Conservation (phyloP, 768 basidiomycete species). For the Psilocybe tampanensis region DNA sequence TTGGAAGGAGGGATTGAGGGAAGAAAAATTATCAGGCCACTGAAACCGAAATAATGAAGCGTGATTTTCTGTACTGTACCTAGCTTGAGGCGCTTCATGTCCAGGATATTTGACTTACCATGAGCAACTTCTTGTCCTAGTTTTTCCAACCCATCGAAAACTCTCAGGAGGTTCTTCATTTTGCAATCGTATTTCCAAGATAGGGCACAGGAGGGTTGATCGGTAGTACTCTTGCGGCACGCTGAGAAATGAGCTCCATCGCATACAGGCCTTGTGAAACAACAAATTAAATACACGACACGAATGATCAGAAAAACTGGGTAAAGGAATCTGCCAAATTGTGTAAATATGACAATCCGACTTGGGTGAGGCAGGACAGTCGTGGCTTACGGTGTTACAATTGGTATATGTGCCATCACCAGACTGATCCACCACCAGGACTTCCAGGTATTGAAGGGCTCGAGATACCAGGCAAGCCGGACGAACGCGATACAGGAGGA, state of each 20-base stretch:
- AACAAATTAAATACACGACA: too few relatives aligned
- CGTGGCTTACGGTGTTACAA: too few relatives aligned
- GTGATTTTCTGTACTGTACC: too few relatives aligned
- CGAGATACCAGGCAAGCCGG: slow-evolving; percentile 57
- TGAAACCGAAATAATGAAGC: too few relatives aligned
- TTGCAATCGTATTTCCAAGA: too few relatives aligned
- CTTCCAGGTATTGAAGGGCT: slow-evolving; percentile 31
- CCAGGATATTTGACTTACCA: slow-evolving; percentile 45
- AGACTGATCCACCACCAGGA: slow-evolving; percentile 23
- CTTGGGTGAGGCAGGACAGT: too few relatives aligned
- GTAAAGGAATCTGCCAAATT: too few relatives aligned
- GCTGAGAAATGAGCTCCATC: slow-evolving; percentile 66
- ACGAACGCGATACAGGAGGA: slow-evolving; percentile 38
- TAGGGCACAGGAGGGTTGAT: slow-evolving; percentile 35
- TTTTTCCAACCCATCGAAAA: slow-evolving; percentile 53
- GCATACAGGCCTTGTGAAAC: too few relatives aligned
- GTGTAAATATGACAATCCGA: neutral
- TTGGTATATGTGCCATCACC: slow-evolving; percentile 15
- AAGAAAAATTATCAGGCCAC: too few relatives aligned
- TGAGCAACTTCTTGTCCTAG: slow-evolving; percentile 50
- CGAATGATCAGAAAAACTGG: too few relatives aligned
- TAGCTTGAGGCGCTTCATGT: slow-evolving; percentile 42
- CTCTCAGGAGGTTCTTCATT: too few relatives aligned
- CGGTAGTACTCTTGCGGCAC: slow-evolving; percentile 56
- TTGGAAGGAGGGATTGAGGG: neutral